A percentile compares a stretch with the other conserved stretches of the same genome.
phyloP scores from a whole-genome alignment of 306 rosid species.

The Inga laurina region DNA sequence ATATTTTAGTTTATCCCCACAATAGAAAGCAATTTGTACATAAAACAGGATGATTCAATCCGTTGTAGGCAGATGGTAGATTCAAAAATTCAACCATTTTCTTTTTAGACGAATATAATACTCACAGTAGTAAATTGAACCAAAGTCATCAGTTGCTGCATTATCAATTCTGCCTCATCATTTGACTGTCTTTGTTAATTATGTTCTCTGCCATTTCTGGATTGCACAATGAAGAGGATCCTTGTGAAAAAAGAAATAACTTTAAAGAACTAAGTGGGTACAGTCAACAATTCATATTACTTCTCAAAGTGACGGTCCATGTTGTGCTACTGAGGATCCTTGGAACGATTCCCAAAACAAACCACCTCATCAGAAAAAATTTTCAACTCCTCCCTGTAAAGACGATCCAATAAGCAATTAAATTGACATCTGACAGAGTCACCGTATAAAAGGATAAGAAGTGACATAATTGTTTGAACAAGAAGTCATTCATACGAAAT shows the following conservation, averaged over 20 bases:
- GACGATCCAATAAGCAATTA: conserved; percentile 31
- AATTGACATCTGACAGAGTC: conserved; percentile 11
- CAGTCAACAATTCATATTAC: conserved; percentile 50
- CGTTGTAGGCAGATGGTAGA: conserved; percentile 3
- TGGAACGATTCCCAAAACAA: conserved; percentile 84
- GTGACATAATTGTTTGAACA: conserved; percentile 3
- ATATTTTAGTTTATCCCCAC: neutral
- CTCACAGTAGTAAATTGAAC: conserved; percentile 82
- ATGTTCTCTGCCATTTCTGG: conserved; percentile 52
- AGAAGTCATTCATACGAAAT: conserved; percentile 2
- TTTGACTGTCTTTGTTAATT: conserved; percentile 54
- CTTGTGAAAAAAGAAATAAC: neutral
- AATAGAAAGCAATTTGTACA: conserved; percentile 5
- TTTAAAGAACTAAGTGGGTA: conserved; percentile 17
- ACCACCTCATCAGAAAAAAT: conserved; percentile 77
- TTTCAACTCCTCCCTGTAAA: conserved; percentile 67
- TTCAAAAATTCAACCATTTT: conserved; percentile 9
- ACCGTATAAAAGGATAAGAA: conserved; percentile 10
- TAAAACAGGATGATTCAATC: conserved; percentile 18
- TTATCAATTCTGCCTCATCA: conserved; percentile 59
- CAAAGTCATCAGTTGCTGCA: conserved; percentile 62
- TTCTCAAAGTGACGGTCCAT: conserved; percentile 85
- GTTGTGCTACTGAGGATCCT: conserved; percentile 91
- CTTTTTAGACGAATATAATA: conserved; percentile 22
- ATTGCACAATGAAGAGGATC: conserved; percentile 24